Conservation (phyloP, 2,329 filamentous ascomycete genomes). For the Aspergillus spinulosporus region DNA sequence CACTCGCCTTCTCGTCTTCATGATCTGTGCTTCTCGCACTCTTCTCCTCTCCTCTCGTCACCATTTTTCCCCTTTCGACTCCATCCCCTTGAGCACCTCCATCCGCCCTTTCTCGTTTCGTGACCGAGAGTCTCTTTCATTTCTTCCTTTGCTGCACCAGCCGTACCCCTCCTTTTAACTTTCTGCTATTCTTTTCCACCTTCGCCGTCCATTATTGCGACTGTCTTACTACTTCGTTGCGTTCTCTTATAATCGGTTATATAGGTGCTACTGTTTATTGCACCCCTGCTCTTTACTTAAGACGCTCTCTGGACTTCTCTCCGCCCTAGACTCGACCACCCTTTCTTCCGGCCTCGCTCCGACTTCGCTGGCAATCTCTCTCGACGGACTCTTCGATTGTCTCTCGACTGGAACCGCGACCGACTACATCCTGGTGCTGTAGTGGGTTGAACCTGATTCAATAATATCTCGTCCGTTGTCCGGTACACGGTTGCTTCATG, state of each 20-base stretch:
- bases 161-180: constrained; percentile 26
- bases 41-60: background rate
- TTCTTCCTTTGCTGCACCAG: constrained; percentile 14
- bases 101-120: constrained; percentile 7
- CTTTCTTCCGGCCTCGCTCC: constrained; percentile 14
- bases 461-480: constrained; percentile 25
- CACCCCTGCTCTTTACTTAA: constrained; percentile 18
- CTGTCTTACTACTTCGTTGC: constrained; percentile 9
- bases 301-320: constrained; percentile 13
- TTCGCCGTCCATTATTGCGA: constrained; percentile 13
- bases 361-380: constrained; percentile 11
- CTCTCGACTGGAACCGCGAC: constrained; percentile 16
- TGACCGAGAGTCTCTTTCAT: constrained; percentile 6
- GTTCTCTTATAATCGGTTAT: constrained; percentile 11
- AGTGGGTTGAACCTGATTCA: constrained; percentile 32
- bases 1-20: background rate
- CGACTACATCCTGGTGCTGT: constrained; percentile 32
- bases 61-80: constrained; percentile 4
- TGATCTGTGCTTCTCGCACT: constrained; percentile 1
- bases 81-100: background rate
- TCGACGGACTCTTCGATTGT: constrained; percentile 13
- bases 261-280: constrained; percentile 13
- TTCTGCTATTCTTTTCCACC: constrained; percentile 15
- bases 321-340: constrained; percentile 9
- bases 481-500: constrained; percentile 29